Evolutionary conservation across 768 basidiomycete genomes (phyloP).

Genomic region (Termitomyces eurrhizus): DNA sequence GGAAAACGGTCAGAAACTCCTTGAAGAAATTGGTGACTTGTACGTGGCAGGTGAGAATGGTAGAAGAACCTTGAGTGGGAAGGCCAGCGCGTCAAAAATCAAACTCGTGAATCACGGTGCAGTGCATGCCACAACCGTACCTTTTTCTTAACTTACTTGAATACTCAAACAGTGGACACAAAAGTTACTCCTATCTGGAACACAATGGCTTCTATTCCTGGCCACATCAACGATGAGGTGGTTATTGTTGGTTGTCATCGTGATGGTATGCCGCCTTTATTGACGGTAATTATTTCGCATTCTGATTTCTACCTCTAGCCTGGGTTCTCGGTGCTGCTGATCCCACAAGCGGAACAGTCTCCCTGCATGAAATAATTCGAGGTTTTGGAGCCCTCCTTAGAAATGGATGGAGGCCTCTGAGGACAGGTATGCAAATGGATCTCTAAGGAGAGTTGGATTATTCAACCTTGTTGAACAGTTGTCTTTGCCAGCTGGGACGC

Average conservation of each 20-base stretch:
- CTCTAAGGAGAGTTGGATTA: background rate
- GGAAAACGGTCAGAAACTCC: slow-evolving; percentile 69
- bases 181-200: slow-evolving; percentile 92
- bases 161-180: slow-evolving; percentile 53
- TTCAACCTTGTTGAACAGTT: slow-evolving; percentile 28
- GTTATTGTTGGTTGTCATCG: slow-evolving; percentile 87
- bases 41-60: slow-evolving; percentile 24
- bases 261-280: slow-evolving; percentile 49
- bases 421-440: slow-evolving; percentile 37
- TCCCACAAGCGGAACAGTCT: slow-evolving; percentile 76
- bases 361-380: slow-evolving; percentile 72
- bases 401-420: slow-evolving; percentile 80
- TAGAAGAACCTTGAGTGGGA: slow-evolving; percentile 40
- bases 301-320: slow-evolving; percentile 24
- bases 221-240: slow-evolving; percentile 79
- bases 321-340: slow-evolving; percentile 84
- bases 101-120: slow-evolving; percentile 55
- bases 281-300: background rate
- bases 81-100: slow-evolving; percentile 42
- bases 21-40: slow-evolving; percentile 49
- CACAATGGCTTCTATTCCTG: slow-evolving; percentile 78
- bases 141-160: background rate
- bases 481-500: slow-evolving; percentile 75
- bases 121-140: background rate
- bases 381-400: slow-evolving; percentile 66